Evolutionary conservation across 768 basidiomycete species (phyloP).

Genomic region (Candolleomyces aberdarensis): DNA sequence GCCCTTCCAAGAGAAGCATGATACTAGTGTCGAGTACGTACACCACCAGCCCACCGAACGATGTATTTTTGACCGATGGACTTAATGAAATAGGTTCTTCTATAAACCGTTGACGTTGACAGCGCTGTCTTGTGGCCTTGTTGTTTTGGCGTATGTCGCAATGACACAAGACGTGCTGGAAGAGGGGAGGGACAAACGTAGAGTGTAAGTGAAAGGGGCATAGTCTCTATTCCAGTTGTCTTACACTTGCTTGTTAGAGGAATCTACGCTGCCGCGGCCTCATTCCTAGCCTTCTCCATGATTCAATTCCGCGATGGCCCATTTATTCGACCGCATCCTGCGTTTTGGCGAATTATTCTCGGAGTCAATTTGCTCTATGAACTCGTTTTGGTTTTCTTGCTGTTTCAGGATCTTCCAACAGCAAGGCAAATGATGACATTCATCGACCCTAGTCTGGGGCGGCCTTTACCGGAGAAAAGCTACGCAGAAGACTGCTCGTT

Average conservation of each 20-base stretch:
- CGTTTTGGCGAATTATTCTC: constrained; percentile 78
- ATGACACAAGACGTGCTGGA: constrained; percentile 81
- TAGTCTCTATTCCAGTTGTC: constrained; percentile 6
- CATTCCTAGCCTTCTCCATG: constrained; percentile 81
- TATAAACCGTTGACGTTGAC: constrained; percentile 83
- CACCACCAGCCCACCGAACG: not conserved
- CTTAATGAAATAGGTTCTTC: constrained; percentile 60
- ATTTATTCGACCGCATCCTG: constrained; percentile 85
- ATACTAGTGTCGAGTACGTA: constrained; percentile 79
- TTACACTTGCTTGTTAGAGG: constrained; percentile 45
- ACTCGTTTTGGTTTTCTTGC: constrained; percentile 75
- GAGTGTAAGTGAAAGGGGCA: constrained; percentile 52
- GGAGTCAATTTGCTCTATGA: constrained; percentile 84
- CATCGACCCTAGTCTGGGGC: constrained; percentile 69
- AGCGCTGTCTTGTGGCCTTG: constrained; percentile 62
- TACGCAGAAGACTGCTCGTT: constrained; percentile 81
- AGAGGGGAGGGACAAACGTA: constrained; percentile 78
- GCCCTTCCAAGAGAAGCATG: constrained; percentile 81
- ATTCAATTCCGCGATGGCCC: constrained; percentile 90
- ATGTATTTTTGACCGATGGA: constrained; percentile 11
- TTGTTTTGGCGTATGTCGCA: constrained; percentile 75
- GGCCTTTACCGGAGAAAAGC: constrained; percentile 77
- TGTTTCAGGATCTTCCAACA: constrained; percentile 80
- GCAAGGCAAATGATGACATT: constrained; percentile 77
- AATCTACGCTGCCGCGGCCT: constrained; percentile 67